Evolutionary conservation across 2,329 filamentous ascomycete genomes (phyloP).

Genomic region (Aureobasidium sp.): DNA sequence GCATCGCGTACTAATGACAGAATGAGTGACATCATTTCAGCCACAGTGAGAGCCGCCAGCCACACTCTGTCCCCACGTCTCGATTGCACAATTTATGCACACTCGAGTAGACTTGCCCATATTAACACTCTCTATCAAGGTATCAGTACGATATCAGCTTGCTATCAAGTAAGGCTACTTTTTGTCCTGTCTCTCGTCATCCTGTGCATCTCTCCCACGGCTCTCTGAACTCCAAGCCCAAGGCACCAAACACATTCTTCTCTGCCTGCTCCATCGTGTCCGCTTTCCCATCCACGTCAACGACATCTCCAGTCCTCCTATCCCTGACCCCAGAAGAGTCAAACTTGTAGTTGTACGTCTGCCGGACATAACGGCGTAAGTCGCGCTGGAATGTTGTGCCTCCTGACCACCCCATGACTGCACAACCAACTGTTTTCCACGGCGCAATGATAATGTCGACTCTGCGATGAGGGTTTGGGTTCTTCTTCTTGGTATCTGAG

Average conservation of each 20-base stretch:
- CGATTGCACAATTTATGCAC: background rate
- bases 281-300: conserved; percentile 63
- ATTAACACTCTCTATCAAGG: background rate
- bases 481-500: conserved; percentile 43
- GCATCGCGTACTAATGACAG: background rate
- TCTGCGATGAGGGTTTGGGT: conserved; percentile 68
- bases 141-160: too few relatives aligned
- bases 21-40: background rate
- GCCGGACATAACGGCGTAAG: conserved; percentile 70
- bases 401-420: conserved; percentile 80
- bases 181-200: conserved; percentile 22
- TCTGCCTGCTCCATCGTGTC: conserved; percentile 65
- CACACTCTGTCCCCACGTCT: background rate
- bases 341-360: conserved; percentile 69
- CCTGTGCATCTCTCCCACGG: conserved; percentile 41
- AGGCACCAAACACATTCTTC: conserved; percentile 67
- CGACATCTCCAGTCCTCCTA: conserved; percentile 58
- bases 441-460: conserved; percentile 90
- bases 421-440: conserved; percentile 84
- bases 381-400: conserved; percentile 88
- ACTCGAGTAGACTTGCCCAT: background rate
- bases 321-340: conserved; percentile 81
- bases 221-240: conserved; percentile 52
- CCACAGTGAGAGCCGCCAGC: background rate
- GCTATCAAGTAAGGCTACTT: background rate